phyloP scores from a whole-genome alignment of 306 rosid genomes.

The Cyamopsis tetragonoloba region DNA sequence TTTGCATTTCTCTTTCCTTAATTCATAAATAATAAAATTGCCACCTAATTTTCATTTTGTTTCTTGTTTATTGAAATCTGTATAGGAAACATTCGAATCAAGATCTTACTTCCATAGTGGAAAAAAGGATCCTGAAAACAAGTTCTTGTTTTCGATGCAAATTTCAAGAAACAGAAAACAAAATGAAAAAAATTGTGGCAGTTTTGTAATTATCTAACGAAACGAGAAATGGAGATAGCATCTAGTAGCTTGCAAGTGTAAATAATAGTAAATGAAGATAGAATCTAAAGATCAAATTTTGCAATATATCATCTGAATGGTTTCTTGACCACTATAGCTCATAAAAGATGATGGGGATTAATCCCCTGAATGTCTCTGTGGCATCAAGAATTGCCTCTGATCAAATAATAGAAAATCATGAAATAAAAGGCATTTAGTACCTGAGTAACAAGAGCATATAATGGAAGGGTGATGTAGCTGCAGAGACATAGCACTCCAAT shows the following conservation, averaged over 20 bases:
- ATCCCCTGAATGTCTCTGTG: not conserved
- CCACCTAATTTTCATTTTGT: no score
- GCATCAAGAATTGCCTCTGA: not conserved
- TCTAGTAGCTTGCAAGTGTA: not conserved
- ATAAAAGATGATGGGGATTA: not conserved
- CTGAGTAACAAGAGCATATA: conserved; percentile 95
- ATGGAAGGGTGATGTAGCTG: conserved; percentile 93
- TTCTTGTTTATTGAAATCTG: no score
- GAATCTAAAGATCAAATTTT: not conserved
- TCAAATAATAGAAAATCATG: not conserved
- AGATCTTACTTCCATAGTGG: no score
- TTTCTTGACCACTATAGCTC: not conserved
- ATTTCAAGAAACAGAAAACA: no score
- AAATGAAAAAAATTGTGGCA: no score
- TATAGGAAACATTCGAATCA: no score
- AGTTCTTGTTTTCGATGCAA: no score
- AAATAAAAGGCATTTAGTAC: conserved; percentile 34
- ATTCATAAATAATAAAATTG: no score
- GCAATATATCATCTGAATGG: not conserved
- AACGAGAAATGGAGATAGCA: no score
- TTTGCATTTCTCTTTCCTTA: no score
- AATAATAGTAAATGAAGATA: conserved; percentile 6
- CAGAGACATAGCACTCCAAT: conserved; percentile 56
- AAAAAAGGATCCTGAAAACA: no score
- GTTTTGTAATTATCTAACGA: no score